phyloP scores from a whole-genome alignment of 2,329 filamentous ascomycete species.

The Orbilia brochopaga region DNA sequence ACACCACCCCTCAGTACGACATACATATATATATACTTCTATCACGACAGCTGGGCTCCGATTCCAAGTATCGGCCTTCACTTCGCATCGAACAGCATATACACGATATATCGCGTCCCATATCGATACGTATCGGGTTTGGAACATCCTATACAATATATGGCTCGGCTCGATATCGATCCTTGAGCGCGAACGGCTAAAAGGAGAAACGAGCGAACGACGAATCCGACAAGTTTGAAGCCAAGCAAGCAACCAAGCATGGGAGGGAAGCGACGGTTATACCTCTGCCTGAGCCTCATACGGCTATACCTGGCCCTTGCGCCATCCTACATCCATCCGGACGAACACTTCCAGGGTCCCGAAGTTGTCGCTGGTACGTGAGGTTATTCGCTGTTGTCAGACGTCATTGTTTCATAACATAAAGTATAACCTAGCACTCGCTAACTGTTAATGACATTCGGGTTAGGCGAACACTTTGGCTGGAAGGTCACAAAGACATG shows the following conservation, averaged over 20 bases:
- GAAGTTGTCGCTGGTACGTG: slow-evolving; percentile 91
- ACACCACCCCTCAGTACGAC: too few relatives aligned
- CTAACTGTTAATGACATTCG: neutral
- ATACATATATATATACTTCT: too few relatives aligned
- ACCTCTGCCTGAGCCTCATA: slow-evolving; percentile 81
- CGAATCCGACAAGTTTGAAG: neutral
- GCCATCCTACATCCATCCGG: slow-evolving; percentile 95
- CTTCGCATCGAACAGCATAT: too few relatives aligned
- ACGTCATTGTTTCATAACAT: neutral
- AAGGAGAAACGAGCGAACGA: neutral
- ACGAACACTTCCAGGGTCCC: slow-evolving; percentile 98
- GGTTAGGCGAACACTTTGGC: slow-evolving; percentile 84
- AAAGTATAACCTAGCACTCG: neutral
- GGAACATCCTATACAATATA: too few relatives aligned
- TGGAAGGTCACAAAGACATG: slow-evolving; percentile 90
- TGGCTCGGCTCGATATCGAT: too few relatives aligned
- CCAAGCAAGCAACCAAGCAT: slow-evolving; percentile 62
- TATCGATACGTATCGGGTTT: too few relatives aligned
- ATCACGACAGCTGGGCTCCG: too few relatives aligned
- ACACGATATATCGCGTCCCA: too few relatives aligned
- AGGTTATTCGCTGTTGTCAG: too few relatives aligned
- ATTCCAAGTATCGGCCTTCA: too few relatives aligned
- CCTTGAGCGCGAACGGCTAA: too few relatives aligned
- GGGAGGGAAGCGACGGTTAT: slow-evolving; percentile 78
- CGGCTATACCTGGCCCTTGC: slow-evolving; percentile 92